Evolutionary conservation across 106 monocot species (phyloP).

Genomic region (Apostasia ramifera): DNA sequence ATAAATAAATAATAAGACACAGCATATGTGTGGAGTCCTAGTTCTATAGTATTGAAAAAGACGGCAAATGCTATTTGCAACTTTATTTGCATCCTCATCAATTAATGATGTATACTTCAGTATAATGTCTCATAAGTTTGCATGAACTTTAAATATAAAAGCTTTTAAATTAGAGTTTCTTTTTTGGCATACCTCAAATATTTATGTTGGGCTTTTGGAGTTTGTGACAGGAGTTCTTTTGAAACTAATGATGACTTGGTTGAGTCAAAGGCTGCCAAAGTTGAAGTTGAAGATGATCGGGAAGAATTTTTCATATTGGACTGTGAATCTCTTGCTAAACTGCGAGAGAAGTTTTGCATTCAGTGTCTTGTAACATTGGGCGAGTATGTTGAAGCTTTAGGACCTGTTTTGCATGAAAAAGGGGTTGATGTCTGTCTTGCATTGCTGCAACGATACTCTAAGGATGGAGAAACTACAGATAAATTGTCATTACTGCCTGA

Average conservation of each 20-base stretch:
- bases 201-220: background rate
- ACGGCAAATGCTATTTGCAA: no score
- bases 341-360: slow-evolving; percentile 77
- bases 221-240: slow-evolving; percentile 22
- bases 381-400: slow-evolving; percentile 94
- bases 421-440: slow-evolving; percentile 93
- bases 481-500: slow-evolving; percentile 59
- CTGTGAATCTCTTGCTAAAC: slow-evolving; percentile 38
- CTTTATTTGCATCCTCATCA: no score
- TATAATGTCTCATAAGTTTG: no score
- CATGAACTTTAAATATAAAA: no score
- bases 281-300: slow-evolving; percentile 29
- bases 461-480: slow-evolving; percentile 31
- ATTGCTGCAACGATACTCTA: slow-evolving; percentile 55
- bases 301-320: slow-evolving; percentile 69
- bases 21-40: no score
- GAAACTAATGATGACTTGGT: slow-evolving; percentile 22
- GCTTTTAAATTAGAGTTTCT: no score
- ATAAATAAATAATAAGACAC: no score
- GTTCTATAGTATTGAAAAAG: no score
- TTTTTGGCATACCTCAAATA: no score
- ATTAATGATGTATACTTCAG: no score
- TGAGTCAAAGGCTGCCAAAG: slow-evolving; percentile 25
- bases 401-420: slow-evolving; percentile 90
- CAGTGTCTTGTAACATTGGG: slow-evolving; percentile 87